phyloP scores from a whole-genome alignment of 352 stramenopile genomes.

The Phytophthora capsici region DNA sequence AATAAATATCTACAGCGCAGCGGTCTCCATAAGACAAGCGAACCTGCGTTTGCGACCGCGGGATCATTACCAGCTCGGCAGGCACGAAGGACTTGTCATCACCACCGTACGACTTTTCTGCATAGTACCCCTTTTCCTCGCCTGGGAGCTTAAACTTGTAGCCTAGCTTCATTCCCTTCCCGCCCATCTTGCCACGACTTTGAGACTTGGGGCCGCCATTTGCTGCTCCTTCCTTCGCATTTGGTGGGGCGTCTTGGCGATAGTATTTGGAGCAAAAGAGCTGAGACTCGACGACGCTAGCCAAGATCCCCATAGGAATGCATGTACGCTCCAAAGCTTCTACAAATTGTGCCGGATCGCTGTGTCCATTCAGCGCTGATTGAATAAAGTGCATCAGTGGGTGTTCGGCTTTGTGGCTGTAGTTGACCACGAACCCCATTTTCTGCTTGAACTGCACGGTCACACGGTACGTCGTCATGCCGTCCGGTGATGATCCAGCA shows the following conservation, averaged over 20 bases:
- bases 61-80: constrained; percentile 85
- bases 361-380: constrained; percentile 83
- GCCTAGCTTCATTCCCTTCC: constrained; percentile 87
- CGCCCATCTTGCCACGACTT: constrained; percentile 72
- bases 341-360: constrained; percentile 77
- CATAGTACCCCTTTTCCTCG: constrained; percentile 87
- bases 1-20: constrained; percentile 92
- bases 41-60: constrained; percentile 85
- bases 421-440: constrained; percentile 88
- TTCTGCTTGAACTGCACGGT: constrained; percentile 90
- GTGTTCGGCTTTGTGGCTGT: constrained; percentile 88
- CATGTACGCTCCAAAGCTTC: constrained; percentile 86
- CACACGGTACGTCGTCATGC: constrained; percentile 79
- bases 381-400: constrained; percentile 89
- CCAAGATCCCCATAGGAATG: constrained; percentile 84
- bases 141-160: constrained; percentile 90
- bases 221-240: constrained; percentile 43
- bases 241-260: constrained; percentile 57
- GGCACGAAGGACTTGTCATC: constrained; percentile 89
- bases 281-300: constrained; percentile 85
- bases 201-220: constrained; percentile 56
- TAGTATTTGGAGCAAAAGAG: constrained; percentile 87
- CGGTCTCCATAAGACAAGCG: constrained; percentile 85
- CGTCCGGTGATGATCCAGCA: constrained; percentile 72
- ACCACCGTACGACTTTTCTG: constrained; percentile 83